These are phyloP conservation scores for Acacia concinna DNA, from an alignment of 331 rosid genomes.

Conservation along the genomic window DNA sequence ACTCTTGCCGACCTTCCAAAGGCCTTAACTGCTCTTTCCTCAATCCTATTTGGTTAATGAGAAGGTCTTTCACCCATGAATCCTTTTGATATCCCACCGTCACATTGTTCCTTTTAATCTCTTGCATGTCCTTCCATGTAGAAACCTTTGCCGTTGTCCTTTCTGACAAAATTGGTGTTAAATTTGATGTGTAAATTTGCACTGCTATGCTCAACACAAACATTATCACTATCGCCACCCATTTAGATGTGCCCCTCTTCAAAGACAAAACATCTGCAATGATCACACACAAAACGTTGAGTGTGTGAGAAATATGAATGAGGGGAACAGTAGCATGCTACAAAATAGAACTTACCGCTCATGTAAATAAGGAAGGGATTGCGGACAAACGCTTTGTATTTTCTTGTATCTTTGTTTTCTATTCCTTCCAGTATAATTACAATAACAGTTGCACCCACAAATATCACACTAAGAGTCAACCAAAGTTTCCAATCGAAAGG, in stretches of 20 bases:
- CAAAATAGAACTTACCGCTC: neutral
- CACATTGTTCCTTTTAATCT: neutral
- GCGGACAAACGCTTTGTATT: neutral
- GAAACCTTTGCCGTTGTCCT: neutral
- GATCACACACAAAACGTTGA: neutral
- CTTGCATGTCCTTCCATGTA: neutral
- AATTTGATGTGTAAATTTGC: neutral
- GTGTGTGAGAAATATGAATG: neutral
- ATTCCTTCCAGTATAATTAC: neutral
- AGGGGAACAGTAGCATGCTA: neutral
- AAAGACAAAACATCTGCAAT: neutral
- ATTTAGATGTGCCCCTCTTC: neutral
- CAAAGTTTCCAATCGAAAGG: neutral
- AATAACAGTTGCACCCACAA: neutral
- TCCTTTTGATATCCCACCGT: neutral
- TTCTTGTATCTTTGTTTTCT: neutral
- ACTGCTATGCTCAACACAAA: neutral
- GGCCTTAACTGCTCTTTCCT: neutral
- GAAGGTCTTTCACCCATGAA: neutral
- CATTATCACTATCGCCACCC: neutral
- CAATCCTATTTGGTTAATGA: slow-evolving; percentile 9
- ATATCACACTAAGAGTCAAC: neutral
- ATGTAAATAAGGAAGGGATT: neutral
- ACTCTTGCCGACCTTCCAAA: neutral
- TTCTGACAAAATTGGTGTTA: neutral